Evolutionary conservation across 208 protist species (phyloP).

Genomic region (Trypanosoma grayi): DNA sequence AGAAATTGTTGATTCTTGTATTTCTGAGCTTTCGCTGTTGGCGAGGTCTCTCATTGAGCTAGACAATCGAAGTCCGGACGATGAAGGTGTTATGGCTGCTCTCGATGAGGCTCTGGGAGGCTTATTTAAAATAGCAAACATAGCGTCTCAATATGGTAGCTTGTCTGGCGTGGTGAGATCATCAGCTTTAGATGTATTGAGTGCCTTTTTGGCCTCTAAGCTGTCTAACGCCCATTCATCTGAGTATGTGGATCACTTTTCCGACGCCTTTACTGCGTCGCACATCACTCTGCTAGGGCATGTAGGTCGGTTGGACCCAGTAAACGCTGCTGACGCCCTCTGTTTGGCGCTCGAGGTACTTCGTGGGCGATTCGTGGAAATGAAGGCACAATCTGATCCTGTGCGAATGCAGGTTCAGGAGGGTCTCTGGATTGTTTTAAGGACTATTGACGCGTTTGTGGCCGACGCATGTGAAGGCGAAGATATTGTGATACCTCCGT

Average conservation of each 20-base stretch:
- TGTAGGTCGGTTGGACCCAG: constrained; percentile 43
- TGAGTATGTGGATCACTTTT: constrained; percentile 50
- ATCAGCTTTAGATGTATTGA: constrained; percentile 14
- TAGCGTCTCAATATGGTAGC: not conserved
- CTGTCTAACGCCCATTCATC: constrained; percentile 18
- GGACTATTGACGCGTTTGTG: constrained; percentile 54
- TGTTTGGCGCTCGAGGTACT: constrained; percentile 15
- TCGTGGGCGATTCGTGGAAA: not conserved
- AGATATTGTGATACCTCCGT: constrained; percentile 62
- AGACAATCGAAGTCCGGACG: constrained; percentile 34
- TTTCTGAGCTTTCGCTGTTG: constrained; percentile 17
- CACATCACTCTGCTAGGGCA: constrained; percentile 67
- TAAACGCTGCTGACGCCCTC: constrained; percentile 2
- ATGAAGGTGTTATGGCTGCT: constrained; percentile 62
- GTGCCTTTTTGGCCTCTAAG: constrained; percentile 17
- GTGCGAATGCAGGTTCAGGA: constrained; percentile 36
- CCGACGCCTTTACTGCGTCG: constrained; percentile 60
- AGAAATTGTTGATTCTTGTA: constrained; percentile 3
- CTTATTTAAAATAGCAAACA: constrained; percentile 19
- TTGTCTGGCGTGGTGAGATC: not conserved
- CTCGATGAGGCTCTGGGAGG: constrained; percentile 61
- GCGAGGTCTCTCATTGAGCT: constrained; percentile 27
- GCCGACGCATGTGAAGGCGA: constrained; percentile 69
- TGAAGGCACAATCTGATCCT: not conserved
- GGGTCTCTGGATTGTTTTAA: constrained; percentile 61